Base-by-base conservation (phyloP, 345 rosid genomes). In the Citrus unshiu region DNA sequence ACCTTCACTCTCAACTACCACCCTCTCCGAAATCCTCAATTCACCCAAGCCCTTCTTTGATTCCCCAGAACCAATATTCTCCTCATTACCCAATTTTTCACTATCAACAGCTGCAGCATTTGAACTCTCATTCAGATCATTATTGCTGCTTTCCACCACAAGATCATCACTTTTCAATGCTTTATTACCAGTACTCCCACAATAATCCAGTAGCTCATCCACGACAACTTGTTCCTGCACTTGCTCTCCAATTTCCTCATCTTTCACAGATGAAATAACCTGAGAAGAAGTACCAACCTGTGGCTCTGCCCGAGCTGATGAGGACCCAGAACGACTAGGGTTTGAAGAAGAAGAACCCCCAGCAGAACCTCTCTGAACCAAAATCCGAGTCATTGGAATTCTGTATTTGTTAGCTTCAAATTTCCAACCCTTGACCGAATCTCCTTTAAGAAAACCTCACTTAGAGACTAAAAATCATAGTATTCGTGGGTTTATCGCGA, bases 311-410 rank as follows among this genome's bases (percentile, higher is more conserved):
- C 90, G 87, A 68, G 90, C 82, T 21, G 94, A 85, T 64, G 98
- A 90, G 13, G 91, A 80, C 72, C 89, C 87, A 86, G 93, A 69
- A 57, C 97, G 95, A 79, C 69, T 88, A 13, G 87, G 79, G 83
- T 89, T 94, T n/a, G 98, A 93, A 83, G 98, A 94, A 80, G 98
- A 94, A 78, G 91, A 91, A 59, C 95, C 84, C n/a, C 94, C 83
- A 6, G 89, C 74, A 77, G 88, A 81, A 66, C 98, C 95, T 69
- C 99, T 89, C 80, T 92, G 99, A 87, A 94, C 93, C 87, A 94
- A 83, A 78, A 97, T 89, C 77, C 99, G 93, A 84, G 99, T 92
- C 99, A 97, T 97, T 35, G 68, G 68, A 39, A 76, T 71, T 72
- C 62, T 29, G 43, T 22, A 24, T 59, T 68, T 80, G 70, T 74